phyloP scores from a whole-genome alignment of 2,329 filamentous ascomycete genomes.

The Dothideomycetes sp. region DNA sequence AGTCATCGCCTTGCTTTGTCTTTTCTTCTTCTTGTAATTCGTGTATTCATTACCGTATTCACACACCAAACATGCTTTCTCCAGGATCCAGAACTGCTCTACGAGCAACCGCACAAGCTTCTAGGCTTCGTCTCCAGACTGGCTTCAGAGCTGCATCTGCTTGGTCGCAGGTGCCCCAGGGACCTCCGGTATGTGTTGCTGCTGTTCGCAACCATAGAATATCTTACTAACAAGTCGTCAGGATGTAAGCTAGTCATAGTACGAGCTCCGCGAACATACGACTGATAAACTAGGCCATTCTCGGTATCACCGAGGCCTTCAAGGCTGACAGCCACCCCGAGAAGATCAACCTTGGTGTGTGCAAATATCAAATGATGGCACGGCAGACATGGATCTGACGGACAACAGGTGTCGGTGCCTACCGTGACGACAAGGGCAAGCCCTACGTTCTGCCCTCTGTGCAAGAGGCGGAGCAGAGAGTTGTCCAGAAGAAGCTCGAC shows the following conservation, averaged over 20 bases:
- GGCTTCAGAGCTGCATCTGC: slow-evolving; percentile 61
- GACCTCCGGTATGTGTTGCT: slow-evolving; percentile 56
- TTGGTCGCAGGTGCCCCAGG: slow-evolving; percentile 86
- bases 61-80: slow-evolving; percentile 14
- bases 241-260: slow-evolving; percentile 8
- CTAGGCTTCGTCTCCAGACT: slow-evolving; percentile 14
- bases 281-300: slow-evolving; percentile 46
- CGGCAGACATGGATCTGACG: slow-evolving; percentile 12
- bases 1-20: background rate
- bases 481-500: slow-evolving; percentile 69
- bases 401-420: slow-evolving; percentile 77
- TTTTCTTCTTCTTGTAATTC: slow-evolving; percentile 1
- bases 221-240: background rate
- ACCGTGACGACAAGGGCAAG: slow-evolving; percentile 97
- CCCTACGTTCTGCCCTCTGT: slow-evolving; percentile 96
- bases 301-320: slow-evolving; percentile 95
- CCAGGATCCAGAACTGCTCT: slow-evolving; percentile 15
- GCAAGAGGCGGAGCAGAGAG: slow-evolving; percentile 75
- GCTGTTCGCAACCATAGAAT: too few species aligned
- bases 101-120: slow-evolving; percentile 14
- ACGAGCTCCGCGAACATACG: background rate
- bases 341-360: slow-evolving; percentile 90
- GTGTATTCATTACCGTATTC: background rate
- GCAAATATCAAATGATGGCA: too few species aligned
- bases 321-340: slow-evolving; percentile 88